Conservation (phyloP, 2,329 filamentous ascomycete species). For the Setomelanomma holmii region DNA sequence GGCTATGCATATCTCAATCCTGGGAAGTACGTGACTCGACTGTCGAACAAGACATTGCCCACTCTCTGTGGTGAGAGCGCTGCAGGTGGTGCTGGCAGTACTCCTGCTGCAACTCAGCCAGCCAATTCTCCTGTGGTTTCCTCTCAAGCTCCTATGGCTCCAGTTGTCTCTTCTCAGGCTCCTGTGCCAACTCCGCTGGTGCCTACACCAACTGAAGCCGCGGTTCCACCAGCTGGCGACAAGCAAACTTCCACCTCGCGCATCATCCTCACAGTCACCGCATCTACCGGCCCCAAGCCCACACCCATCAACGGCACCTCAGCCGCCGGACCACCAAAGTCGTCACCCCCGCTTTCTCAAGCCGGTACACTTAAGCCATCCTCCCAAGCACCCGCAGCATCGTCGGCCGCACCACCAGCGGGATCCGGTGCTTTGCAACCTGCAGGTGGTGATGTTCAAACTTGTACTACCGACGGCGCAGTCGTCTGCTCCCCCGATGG, state of each 20-base stretch:
- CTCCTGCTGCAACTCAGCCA: constrained; percentile 7
- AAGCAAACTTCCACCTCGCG: constrained; percentile 22
- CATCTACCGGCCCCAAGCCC: constrained; percentile 11
- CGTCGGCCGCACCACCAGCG: background rate
- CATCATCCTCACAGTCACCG: constrained; percentile 35
- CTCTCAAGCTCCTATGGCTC: constrained; percentile 3
- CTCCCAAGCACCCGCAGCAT: constrained; percentile 8
- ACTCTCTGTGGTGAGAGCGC: constrained; percentile 20
- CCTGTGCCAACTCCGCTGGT: background rate
- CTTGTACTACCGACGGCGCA: constrained; percentile 45
- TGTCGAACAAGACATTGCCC: constrained; percentile 31
- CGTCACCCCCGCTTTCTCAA: constrained; percentile 1
- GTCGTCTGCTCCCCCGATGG: constrained; percentile 47
- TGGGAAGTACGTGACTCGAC: constrained; percentile 60
- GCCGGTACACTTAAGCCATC: constrained; percentile 3
- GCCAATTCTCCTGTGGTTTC: constrained; percentile 1
- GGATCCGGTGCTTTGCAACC: background rate
- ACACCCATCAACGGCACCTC: background rate
- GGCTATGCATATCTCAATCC: constrained; percentile 67
- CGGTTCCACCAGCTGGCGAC: background rate
- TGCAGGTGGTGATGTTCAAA: constrained; percentile 11
- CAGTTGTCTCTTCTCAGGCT: background rate
- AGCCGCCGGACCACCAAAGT: background rate
- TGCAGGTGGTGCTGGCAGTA: constrained; percentile 6
- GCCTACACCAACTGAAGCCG: background rate